Evolutionary conservation across 768 basidiomycete genomes (phyloP).

Genomic region (Chlorophyllum brunneum): DNA sequence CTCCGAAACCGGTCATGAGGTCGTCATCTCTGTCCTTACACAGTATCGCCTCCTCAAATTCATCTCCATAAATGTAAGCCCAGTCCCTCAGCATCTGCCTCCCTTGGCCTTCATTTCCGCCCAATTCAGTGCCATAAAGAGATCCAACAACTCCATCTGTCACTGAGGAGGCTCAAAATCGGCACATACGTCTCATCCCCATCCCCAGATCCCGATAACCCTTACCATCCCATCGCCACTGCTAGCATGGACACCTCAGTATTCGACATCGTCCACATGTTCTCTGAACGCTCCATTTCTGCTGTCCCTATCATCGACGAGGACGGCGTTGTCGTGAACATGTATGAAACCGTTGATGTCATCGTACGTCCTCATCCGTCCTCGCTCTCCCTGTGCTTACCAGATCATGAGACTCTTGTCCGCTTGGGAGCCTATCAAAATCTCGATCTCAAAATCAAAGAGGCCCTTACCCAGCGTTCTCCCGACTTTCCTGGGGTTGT

Average conservation of each 20-base stretch:
- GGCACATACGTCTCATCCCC: conserved; percentile 82
- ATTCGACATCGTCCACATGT: conserved; percentile 98
- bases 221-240: conserved; percentile 88
- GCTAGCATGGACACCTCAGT: conserved; percentile 90
- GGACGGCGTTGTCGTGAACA: conserved; percentile 87
- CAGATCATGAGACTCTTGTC: conserved; percentile 75
- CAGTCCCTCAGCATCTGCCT: conserved; percentile 11
- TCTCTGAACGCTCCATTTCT: conserved; percentile 91
- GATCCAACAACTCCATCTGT: conserved; percentile 72
- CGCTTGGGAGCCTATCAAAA: conserved; percentile 92
- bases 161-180: conserved; percentile 84
- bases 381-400: conserved; percentile 3
- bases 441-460: conserved; percentile 90
- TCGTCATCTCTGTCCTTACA: conserved; percentile 93
- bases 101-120: conserved; percentile 5
- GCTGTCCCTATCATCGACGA: conserved; percentile 96
- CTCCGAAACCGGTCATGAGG: conserved; percentile 90
- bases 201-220: conserved; percentile 49
- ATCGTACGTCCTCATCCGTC: conserved; percentile 58
- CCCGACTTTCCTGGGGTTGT: conserved; percentile 97
- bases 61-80: conserved; percentile 89
- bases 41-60: conserved; percentile 99
- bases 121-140: conserved; percentile 74
- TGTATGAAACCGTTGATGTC: conserved; percentile 99
- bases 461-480: conserved; percentile 88